phyloP scores from a whole-genome alignment of 306 rosid genomes.

The Lotus japonicus region DNA sequence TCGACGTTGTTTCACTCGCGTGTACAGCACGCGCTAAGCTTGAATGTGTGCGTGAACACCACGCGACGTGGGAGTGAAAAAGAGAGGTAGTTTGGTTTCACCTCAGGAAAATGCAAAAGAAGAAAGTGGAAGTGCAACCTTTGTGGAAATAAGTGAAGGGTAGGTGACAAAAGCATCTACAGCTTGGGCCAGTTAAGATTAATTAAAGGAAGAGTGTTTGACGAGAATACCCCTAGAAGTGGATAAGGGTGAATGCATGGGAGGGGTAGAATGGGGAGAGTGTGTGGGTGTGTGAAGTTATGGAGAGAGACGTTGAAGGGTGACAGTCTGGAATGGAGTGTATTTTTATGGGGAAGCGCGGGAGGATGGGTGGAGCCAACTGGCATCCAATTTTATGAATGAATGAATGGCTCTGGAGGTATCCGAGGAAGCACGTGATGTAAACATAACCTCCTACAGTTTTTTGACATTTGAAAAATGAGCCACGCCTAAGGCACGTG shows the following conservation, averaged over 20 bases:
- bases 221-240: not conserved
- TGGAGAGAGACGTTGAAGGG: conserved; percentile 40
- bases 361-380: conserved; percentile 31
- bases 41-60: too few relatives aligned
- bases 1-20: not conserved
- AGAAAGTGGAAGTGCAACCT: not conserved
- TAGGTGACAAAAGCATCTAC: conserved; percentile 49
- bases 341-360: conserved; percentile 49
- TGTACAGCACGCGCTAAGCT: conserved; percentile 30
- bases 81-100: too few relatives aligned
- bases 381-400: conserved; percentile 44
- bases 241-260: not conserved
- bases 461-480: not conserved
- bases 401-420: conserved; percentile 22
- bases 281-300: not conserved
- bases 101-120: too few relatives aligned
- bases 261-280: conserved; percentile 5
- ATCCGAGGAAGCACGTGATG: conserved; percentile 58
- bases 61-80: too few relatives aligned
- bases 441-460: not conserved
- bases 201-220: not conserved
- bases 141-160: conserved; percentile 40
- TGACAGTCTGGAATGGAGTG: conserved; percentile 57
- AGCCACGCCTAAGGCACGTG: conserved; percentile 37
- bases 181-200: conserved; percentile 47